Evolutionary conservation across 2,329 filamentous ascomycete species (phyloP).

Genomic region (Rhexocercosporidium sp.): DNA sequence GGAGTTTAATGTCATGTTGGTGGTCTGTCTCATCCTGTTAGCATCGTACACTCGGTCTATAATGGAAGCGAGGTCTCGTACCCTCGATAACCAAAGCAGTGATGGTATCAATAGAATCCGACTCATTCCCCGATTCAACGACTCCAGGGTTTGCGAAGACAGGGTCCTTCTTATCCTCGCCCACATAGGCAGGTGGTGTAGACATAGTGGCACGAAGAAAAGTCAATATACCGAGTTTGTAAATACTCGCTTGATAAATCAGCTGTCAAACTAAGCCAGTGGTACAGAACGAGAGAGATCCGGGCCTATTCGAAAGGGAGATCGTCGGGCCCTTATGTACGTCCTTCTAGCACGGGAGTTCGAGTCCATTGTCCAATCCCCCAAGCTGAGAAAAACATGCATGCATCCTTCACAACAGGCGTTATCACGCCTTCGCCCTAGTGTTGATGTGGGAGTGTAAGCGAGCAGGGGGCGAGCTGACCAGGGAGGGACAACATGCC

Average conservation of each 20-base stretch:
- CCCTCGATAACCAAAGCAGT: constrained; percentile 41
- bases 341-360: neutral
- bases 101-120: constrained; percentile 35
- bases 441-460: constrained; percentile 4
- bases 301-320: neutral
- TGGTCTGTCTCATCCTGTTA: constrained; percentile 43
- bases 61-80: constrained; percentile 18
- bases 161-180: constrained; percentile 11
- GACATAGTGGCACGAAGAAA: constrained; percentile 7
- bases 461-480: constrained; percentile 5
- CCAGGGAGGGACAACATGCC: neutral
- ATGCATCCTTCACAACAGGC: neutral
- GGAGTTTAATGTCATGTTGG: constrained; percentile 55
- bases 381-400: neutral
- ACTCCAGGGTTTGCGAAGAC: neutral
- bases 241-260: neutral
- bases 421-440: constrained; percentile 17
- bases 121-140: constrained; percentile 6
- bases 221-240: neutral
- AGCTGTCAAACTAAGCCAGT: neutral
- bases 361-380: no score
- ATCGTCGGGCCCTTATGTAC: constrained; percentile 2
- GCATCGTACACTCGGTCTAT: neutral
- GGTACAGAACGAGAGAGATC: neutral
- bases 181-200: neutral